Evolutionary conservation across 2,329 filamentous ascomycete genomes (phyloP).

Genomic region (Apiospora marii): DNA sequence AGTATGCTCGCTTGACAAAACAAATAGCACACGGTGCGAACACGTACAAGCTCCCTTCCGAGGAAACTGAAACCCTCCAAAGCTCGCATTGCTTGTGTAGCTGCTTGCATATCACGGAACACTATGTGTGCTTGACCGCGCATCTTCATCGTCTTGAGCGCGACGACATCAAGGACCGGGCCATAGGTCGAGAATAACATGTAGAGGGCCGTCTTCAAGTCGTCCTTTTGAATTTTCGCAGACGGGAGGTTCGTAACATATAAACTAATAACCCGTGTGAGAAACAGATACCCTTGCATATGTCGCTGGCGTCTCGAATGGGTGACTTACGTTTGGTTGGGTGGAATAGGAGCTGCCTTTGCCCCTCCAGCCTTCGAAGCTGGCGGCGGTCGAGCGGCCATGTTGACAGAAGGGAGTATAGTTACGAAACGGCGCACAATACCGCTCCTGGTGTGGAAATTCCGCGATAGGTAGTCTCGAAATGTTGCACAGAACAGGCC

Average conservation of each 20-base stretch:
- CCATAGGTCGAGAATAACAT: slow-evolving; percentile 95
- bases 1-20: neutral
- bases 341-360: slow-evolving; percentile 64
- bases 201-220: slow-evolving; percentile 87
- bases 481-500: neutral
- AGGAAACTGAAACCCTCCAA: slow-evolving; percentile 88
- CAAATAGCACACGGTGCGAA: neutral
- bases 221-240: slow-evolving; percentile 87
- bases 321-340: slow-evolving; percentile 76
- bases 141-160: slow-evolving; percentile 90
- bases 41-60: slow-evolving; percentile 81
- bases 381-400: slow-evolving; percentile 37
- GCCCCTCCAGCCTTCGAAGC: slow-evolving; percentile 42
- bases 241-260: slow-evolving; percentile 88
- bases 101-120: slow-evolving; percentile 88
- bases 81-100: slow-evolving; percentile 90
- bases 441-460: neutral
- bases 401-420: neutral
- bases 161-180: slow-evolving; percentile 88
- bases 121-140: slow-evolving; percentile 94
- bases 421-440: neutral
- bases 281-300: neutral
- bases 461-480: neutral
- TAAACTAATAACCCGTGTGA: slow-evolving; percentile 60
- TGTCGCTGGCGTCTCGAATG: slow-evolving; percentile 5